Base-by-base conservation (phyloP, 495 filamentous ascomycete species). In the Penicillium lagena region DNA sequence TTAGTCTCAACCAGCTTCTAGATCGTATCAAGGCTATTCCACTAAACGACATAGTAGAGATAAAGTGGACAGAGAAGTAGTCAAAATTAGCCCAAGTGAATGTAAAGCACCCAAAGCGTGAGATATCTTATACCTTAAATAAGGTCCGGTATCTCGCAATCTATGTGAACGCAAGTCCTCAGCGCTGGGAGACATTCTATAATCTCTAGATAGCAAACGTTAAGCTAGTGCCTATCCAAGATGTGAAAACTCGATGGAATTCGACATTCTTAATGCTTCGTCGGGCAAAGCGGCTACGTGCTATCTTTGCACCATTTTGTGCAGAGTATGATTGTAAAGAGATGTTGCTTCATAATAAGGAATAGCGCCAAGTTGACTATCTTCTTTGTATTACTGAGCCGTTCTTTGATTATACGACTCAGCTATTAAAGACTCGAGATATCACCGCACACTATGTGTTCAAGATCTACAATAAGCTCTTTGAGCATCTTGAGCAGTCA, bases 111-210 rank as follows among this genome's bases (percentile, higher is more conserved):
- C n/a, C n/a, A n/a, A n/a, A n/a, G n/a, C n/a, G n/a, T n/a, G n/a
- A n/a, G n/a, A 22, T 13, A 30, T 50, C 40, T 34, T 45, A 45
- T 35, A 55, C n/a, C n/a, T n/a, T n/a, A n/a, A n/a, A 52, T 35
- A 50, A 47, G 17, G 45, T 43, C 10, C 13, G 9, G 9, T 43
- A 43, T 43, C 41, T 43, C 29, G 29, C 22, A 22, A 36, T 43
- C 0, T 43, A 43, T 36, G 35, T 43, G 2, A 27, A 43, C 35
- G 29, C 13, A 29, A 37, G 12, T 29, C 32, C n/a, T 3, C 35
- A 43, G 35, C 15, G 9, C 10, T 29, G 35, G 32, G n/a, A 14
- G 31, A 33, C n/a, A 33, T n/a, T 35, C 33, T 43, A 37, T 29
- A 29, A 37, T n/a, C 28, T 27, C 11, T 3, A 35, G 35, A 43